These are phyloP conservation scores for Clarireedia monteithiana DNA, from an alignment of 2,329 filamentous ascomycete species.

Conservation along the genomic window DNA sequence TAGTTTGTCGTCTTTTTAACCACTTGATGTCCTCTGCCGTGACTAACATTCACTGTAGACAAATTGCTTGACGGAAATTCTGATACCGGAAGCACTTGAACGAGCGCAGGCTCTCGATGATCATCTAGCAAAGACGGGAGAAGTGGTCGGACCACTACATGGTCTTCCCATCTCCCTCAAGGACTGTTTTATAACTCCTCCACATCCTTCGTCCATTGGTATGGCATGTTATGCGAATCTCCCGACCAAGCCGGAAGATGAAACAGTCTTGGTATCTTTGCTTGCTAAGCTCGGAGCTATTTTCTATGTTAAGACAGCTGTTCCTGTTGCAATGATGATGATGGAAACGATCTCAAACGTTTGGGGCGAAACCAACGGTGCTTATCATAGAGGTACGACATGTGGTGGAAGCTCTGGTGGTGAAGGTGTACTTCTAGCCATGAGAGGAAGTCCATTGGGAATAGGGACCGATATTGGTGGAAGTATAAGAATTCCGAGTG, in stretches of 20 bases:
- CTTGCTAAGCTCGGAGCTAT: slow-evolving; percentile 42
- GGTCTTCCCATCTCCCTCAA: slow-evolving; percentile 36
- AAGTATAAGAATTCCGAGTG: slow-evolving; percentile 32
- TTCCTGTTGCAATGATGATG: slow-evolving; percentile 36
- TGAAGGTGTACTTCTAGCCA: slow-evolving; percentile 7
- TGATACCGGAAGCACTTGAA: slow-evolving; percentile 45
- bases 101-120: slow-evolving; percentile 45
- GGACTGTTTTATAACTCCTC: slow-evolving; percentile 32
- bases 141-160: slow-evolving; percentile 33
- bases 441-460: slow-evolving; percentile 9
- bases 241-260: slow-evolving; percentile 20
- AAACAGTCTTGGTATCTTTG: slow-evolving; percentile 31
- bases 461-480: slow-evolving; percentile 22
- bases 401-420: slow-evolving; percentile 25
- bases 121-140: slow-evolving; percentile 35
- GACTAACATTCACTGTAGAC: slow-evolving; percentile 32
- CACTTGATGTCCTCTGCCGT: not conserved
- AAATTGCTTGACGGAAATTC: slow-evolving; percentile 51
- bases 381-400: slow-evolving; percentile 20
- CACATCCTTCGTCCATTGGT: slow-evolving; percentile 30
- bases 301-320: slow-evolving; percentile 92
- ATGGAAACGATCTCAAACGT: slow-evolving; percentile 24
- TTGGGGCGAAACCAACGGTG: slow-evolving; percentile 30
- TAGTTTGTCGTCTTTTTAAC: slow-evolving; percentile 26
- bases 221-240: slow-evolving; percentile 31